phyloP scores from a whole-genome alignment of 2,329 filamentous ascomycete species.

The Aspergillus sojae region DNA sequence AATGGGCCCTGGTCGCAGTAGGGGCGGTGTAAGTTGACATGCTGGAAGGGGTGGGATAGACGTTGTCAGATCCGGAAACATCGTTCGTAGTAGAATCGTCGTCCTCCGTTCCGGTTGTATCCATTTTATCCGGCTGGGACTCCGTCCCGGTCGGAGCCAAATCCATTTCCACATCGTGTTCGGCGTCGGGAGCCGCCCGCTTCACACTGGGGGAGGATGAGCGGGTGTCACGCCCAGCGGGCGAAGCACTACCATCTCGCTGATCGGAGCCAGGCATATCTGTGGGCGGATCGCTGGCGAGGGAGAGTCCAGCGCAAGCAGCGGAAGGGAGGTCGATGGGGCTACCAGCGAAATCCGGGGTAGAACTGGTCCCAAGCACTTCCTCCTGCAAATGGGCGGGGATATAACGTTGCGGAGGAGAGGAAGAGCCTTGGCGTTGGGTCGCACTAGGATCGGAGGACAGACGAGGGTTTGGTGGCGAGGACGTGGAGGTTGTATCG shows the following conservation, averaged over 20 bases:
- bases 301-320: slow-evolving; percentile 55
- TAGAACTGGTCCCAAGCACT: slow-evolving; percentile 40
- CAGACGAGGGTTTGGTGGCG: slow-evolving; percentile 24
- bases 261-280: slow-evolving; percentile 48
- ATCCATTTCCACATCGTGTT: slow-evolving; percentile 30
- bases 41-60: slow-evolving; percentile 43
- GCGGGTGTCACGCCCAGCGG: slow-evolving; percentile 27
- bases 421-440: slow-evolving; percentile 32
- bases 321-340: slow-evolving; percentile 51
- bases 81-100: slow-evolving; percentile 30
- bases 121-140: slow-evolving; percentile 34
- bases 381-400: slow-evolving; percentile 60
- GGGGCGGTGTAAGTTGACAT: slow-evolving; percentile 39
- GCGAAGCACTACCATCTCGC: slow-evolving; percentile 25
- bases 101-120: slow-evolving; percentile 50
- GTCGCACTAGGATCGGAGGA: slow-evolving; percentile 27
- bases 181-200: slow-evolving; percentile 37
- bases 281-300: slow-evolving; percentile 48
- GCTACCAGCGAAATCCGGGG: slow-evolving; percentile 31
- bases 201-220: slow-evolving; percentile 41
- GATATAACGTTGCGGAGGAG: slow-evolving; percentile 50
- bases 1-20: slow-evolving; percentile 31
- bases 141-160: slow-evolving; percentile 20
- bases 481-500: slow-evolving; percentile 26
- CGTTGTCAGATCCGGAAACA: slow-evolving; percentile 35